Evolutionary conservation across 192 early-diverging fungal species (phyloP).

Genomic region (Jimgerdemannia lactiflua): DNA sequence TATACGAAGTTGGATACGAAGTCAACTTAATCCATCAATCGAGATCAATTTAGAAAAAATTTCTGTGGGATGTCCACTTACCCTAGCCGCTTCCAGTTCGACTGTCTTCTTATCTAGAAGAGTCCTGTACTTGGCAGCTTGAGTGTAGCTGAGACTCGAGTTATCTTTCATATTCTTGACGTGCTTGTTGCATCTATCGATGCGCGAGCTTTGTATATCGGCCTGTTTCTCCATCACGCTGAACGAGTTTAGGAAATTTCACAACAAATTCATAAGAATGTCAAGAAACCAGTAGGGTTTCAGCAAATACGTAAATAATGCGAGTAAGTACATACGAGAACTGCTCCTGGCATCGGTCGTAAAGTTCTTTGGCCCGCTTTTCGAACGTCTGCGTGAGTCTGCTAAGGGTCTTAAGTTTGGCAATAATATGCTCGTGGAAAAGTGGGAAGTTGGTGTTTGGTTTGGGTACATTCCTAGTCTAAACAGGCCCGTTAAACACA

Average conservation of each 20-base stretch:
- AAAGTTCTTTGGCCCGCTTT: slow-evolving; percentile 32
- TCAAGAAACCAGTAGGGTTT: neutral
- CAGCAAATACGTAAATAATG: neutral
- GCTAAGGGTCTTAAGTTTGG: slow-evolving; percentile 33
- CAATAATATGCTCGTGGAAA: slow-evolving; percentile 33
- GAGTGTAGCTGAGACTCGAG: neutral
- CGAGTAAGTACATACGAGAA: slow-evolving; percentile 17
- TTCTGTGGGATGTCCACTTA: neutral
- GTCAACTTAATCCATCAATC: no score
- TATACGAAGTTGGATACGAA: neutral
- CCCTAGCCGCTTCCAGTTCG: neutral
- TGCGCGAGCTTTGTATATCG: neutral
- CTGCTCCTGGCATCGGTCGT: slow-evolving; percentile 30
- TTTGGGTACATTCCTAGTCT: slow-evolving; percentile 22
- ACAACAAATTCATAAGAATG: neutral
- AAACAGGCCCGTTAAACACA: slow-evolving; percentile 4
- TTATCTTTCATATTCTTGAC: neutral
- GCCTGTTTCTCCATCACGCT: neutral
- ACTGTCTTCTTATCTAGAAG: neutral
- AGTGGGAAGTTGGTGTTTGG: slow-evolving; percentile 33
- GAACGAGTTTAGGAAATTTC: no score
- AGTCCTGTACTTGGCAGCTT: neutral
- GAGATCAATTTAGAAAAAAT: neutral
- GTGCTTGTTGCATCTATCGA: neutral
- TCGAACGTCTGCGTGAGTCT: slow-evolving; percentile 33